These are phyloP conservation scores for Lachancea thermotolerans DNA, from an alignment of 805 yeast genomes.

Conservation along the genomic window DNA sequence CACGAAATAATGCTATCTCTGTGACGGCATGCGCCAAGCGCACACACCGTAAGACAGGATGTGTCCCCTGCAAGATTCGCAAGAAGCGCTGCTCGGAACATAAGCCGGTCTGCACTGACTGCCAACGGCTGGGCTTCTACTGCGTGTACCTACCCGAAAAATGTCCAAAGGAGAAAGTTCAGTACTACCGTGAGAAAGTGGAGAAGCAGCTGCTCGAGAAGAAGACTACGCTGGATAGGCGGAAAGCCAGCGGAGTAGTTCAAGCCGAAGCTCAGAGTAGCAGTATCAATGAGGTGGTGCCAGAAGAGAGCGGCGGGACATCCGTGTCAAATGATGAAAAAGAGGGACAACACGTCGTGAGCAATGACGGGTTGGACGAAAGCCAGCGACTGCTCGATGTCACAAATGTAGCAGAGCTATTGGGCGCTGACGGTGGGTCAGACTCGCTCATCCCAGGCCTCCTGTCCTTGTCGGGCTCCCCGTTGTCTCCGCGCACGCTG, in stretches of 20 bases:
- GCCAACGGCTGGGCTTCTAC: conserved; percentile 51
- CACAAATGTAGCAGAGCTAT: neutral
- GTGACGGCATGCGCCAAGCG: conserved; percentile 6
- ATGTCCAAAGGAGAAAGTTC: conserved; percentile 25
- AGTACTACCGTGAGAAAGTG: conserved; percentile 15
- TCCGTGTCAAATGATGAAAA: neutral
- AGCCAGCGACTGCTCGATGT: neutral
- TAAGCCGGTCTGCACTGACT: conserved; percentile 62
- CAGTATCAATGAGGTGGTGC: neutral
- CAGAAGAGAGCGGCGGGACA: neutral
- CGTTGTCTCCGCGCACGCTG: neutral
- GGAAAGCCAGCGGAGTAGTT: neutral
- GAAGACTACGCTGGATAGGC: conserved; percentile 16
- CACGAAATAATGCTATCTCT: neutral
- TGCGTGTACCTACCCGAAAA: conserved; percentile 64
- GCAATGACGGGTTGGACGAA: neutral
- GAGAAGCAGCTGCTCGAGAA: conserved; percentile 20
- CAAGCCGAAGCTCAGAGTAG: neutral
- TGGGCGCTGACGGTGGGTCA: neutral
- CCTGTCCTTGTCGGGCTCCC: neutral
- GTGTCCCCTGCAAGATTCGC: conserved; percentile 60
- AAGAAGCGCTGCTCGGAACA: conserved; percentile 73
- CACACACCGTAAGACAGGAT: conserved; percentile 46
- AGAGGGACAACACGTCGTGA: neutral
- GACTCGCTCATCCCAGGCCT: neutral